Evolutionary conservation across 192 early-diverging fungal species (phyloP), one percentile per base, ranked within the genome.

Genomic region (Entomortierella chlamydospora): DNA sequence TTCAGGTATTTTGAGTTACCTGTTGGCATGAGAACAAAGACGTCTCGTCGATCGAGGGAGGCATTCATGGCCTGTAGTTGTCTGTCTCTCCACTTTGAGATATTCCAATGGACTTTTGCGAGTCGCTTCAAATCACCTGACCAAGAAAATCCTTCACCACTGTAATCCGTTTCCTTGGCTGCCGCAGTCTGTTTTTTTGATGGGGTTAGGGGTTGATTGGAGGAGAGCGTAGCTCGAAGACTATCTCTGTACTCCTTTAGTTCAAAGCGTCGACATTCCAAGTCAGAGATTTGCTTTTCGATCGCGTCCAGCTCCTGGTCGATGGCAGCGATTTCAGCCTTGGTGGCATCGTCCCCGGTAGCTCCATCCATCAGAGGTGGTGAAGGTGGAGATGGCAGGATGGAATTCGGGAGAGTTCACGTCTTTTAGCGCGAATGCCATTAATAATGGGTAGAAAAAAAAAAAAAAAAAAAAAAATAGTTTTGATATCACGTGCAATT

Each of bases 21-120:
- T 7, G 97, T 98, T 1, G 97, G 97, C 97, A 98, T 97, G 22
- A 98, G 85, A 41, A 98, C 93, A 87, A 98, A 98, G 13, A 90
- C 87, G 60, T 98, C 97, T 49, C 90, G 84, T 10, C 92, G 91
- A 31, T 83, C 76, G 22, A 97, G 61, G 0, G 95, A 91, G 0
- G 94, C 90, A 64, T 98, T 95, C 74, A 98, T 95, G 11, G 92
- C 94, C 20, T 93, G 92, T 1, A 93, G 81, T 71, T 98, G 97
- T 61, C 95, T 93, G 43, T 88, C 85, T 41, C 97, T 88, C 76
- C 76, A 79, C 13, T 61, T 49, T 0, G 41, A 47, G 22, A 91
- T 83, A n/a, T 72, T 70, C 52, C 86, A 92, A 26, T 86, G 82
- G 0, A 33, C n/a, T 10, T 60, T 57, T 5, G 89, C 83, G 28